Evolutionary conservation across 2,329 filamentous ascomycete species (phyloP).

Genomic region (Colletotrichum paranaense): DNA sequence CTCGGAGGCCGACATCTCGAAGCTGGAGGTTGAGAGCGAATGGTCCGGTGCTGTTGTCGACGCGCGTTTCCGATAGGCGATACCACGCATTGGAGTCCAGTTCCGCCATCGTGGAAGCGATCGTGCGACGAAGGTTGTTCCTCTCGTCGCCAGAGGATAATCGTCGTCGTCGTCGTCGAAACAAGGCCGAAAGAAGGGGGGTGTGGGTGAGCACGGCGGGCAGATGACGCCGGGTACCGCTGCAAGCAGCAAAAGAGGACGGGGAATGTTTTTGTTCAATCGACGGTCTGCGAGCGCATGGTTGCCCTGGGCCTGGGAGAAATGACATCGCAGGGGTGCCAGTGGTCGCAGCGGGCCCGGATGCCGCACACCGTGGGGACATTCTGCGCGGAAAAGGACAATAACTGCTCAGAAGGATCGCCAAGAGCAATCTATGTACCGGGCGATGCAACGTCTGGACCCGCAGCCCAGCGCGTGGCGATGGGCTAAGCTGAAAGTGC

Average conservation of each 20-base stretch:
- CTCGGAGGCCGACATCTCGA: conserved; percentile 39
- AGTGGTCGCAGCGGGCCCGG: conserved; percentile 14
- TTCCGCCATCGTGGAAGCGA: conserved; percentile 24
- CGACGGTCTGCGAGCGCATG: conserved; percentile 20
- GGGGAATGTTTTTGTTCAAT: conserved; percentile 31
- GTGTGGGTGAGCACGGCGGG: not conserved
- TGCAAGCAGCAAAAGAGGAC: conserved; percentile 18
- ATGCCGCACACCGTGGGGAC: conserved; percentile 6
- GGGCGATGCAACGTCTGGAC: conserved; percentile 24
- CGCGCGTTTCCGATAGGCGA: conserved; percentile 46
- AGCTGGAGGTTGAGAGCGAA: conserved; percentile 39
- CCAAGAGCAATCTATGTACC: conserved; percentile 25
- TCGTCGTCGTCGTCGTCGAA: not conserved
- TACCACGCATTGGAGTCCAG: conserved; percentile 50
- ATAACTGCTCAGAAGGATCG: conserved; percentile 20
- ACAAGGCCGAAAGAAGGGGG: conserved; percentile 22
- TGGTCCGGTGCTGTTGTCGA: conserved; percentile 42
- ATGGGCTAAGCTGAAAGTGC: conserved; percentile 31
- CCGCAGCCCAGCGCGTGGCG: conserved; percentile 10
- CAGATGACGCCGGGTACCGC: conserved; percentile 23
- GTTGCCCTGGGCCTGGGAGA: conserved; percentile 15
- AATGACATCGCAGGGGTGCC: conserved; percentile 30
- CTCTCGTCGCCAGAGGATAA: conserved; percentile 1
- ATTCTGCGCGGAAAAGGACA: conserved; percentile 9
- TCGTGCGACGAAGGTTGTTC: conserved; percentile 7